Evolutionary conservation across 2,329 filamentous ascomycete species (phyloP), one percentile per base, ranked within the genome.

Genomic region (Pseudocercospora pini-densiflorae): DNA sequence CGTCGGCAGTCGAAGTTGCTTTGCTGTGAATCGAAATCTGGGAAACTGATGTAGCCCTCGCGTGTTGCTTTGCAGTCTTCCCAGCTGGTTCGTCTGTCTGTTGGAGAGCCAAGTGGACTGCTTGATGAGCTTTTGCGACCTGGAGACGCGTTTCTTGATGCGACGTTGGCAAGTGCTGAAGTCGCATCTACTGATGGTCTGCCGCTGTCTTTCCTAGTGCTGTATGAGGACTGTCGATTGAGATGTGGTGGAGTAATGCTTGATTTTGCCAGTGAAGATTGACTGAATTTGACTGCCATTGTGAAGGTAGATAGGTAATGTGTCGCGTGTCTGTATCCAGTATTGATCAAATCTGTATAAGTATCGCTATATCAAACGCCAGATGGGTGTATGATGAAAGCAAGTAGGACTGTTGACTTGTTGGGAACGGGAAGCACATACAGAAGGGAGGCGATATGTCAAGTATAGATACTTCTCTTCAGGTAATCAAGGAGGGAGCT

Each of bases 1-100:
- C 62, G 54, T 58, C 29, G 54, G 31, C 54, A 36, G 3, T 58
- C 54, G 19, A 24, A 58, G 54, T 55, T 55, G 51, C 43, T 65
- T 23, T 61, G 67, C n/a, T 72, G 58, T 58, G 70, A 65, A 63
- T 77, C 75, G 59, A 76, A 77, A 60, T 77, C 75, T 19, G 74
- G 74, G 55, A 78, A 78, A 19, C 68, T 72, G 65, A 76, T 73
- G 65, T 78, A 78, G 60, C 76, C 75, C 31, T 74, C 73, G 24
- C 74, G 70, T 65, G 74, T 72, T 27, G 69, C 65, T 67, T 68
- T 71, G 67, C 73, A 76, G 61, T 75, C 74, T 60, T 77, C 74
- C 74, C 75, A 77, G 62, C 72, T 75, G 55, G 70, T 71, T 24
- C 74, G 59, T n/a, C 71, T 67, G 10, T 66, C 70, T 54, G 55